Conservation (phyloP, 371 early-diverging fungal species). For the Cokeromyces recurvatus region DNA sequence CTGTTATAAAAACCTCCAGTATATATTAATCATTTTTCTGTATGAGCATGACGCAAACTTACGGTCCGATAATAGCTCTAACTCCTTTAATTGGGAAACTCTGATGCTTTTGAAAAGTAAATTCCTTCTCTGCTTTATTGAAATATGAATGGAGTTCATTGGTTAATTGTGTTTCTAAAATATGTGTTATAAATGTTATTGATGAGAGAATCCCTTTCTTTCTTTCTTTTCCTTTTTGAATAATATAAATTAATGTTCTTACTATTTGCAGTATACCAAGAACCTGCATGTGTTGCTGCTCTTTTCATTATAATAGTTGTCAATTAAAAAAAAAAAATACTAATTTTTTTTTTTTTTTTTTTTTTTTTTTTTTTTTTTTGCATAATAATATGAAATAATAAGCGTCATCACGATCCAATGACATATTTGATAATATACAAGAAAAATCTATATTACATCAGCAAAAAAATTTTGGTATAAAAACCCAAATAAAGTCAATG, state of each 20-base stretch:
- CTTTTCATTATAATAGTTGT: constrained; percentile 11
- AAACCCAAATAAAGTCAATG: too few species aligned
- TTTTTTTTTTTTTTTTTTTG: too few species aligned
- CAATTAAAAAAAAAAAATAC: constrained; percentile 1
- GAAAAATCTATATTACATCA: too few species aligned
- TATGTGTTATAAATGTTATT: background rate
- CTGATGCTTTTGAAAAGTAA: background rate
- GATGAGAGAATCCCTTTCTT: constrained; percentile 3
- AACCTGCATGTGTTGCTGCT: constrained; percentile 75
- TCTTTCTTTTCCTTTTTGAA: background rate
- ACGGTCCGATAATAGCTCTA: constrained; percentile 85
- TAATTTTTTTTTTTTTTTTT: too few species aligned
- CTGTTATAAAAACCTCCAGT: background rate
- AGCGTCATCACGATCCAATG: too few species aligned
- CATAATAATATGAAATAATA: too few species aligned
- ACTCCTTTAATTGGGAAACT: constrained; percentile 47
- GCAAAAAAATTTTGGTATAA: too few species aligned
- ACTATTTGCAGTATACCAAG: constrained; percentile 71
- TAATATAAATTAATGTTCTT: constrained; percentile 10
- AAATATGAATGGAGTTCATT: constrained; percentile 54
- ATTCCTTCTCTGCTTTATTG: constrained; percentile 31
- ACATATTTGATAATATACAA: too few species aligned
- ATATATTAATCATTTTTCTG: background rate
- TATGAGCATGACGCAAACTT: constrained; percentile 13
- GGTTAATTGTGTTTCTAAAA: constrained; percentile 22